Conservation (phyloP, 306 rosid species). For the Fragaria iinumae region DNA sequence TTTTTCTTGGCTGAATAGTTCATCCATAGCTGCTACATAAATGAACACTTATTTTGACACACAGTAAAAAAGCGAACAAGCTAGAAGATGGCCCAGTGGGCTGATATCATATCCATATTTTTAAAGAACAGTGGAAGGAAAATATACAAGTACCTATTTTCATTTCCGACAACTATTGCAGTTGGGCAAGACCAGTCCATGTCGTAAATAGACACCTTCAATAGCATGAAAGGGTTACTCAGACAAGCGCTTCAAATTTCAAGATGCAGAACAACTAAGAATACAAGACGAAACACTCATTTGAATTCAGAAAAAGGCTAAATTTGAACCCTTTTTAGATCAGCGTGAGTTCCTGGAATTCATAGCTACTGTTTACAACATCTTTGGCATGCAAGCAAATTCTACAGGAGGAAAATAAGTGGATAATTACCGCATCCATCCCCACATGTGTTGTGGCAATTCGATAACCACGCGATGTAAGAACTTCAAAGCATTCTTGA, state of each 20-base stretch:
- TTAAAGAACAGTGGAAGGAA: neutral
- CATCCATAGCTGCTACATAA: neutral
- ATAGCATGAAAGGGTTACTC: slow-evolving; percentile 27
- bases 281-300: neutral
- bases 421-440: slow-evolving; percentile 58
- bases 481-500: slow-evolving; percentile 61
- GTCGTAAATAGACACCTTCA: slow-evolving; percentile 71
- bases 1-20: neutral
- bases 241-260: slow-evolving; percentile 3
- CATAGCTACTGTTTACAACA: neutral
- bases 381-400: neutral
- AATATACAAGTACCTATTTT: slow-evolving; percentile 57
- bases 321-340: neutral
- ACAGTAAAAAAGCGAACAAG: neutral
- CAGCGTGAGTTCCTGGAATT: neutral
- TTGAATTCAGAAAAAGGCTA: neutral
- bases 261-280: neutral
- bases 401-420: neutral
- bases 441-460: slow-evolving; percentile 90
- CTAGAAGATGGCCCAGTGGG: neutral
- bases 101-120: neutral
- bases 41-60: neutral
- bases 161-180: slow-evolving; percentile 86
- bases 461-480: slow-evolving; percentile 81
- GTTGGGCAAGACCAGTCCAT: slow-evolving; percentile 93